These are phyloP conservation scores for Penicillium maclennaniae DNA, from an alignment of 495 filamentous ascomycete species.

Conservation along the genomic window DNA sequence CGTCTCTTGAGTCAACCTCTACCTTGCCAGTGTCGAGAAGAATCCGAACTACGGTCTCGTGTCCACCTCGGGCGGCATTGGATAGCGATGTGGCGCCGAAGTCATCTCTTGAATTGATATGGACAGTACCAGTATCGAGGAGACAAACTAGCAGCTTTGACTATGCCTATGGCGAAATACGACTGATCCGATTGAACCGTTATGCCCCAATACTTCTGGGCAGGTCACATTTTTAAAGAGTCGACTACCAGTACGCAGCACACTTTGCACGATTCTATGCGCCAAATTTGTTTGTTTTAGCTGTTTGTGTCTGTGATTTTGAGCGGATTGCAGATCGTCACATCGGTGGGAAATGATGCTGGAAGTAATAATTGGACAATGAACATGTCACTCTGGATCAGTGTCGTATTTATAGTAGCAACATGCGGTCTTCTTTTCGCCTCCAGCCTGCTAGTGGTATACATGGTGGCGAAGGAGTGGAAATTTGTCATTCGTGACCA, in stretches of 20 bases:
- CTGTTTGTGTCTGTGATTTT: neutral
- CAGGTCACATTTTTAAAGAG: neutral
- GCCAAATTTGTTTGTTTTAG: neutral
- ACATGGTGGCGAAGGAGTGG: neutral
- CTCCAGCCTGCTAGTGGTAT: neutral
- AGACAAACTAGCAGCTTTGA: too few species aligned
- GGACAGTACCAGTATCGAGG: too few species aligned
- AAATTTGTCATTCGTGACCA: neutral
- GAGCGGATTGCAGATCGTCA: neutral
- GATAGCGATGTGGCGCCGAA: too few species aligned
- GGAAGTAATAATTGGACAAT: neutral
- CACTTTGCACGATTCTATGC: neutral
- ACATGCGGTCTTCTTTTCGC: neutral
- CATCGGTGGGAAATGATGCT: neutral
- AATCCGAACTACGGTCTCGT: too few species aligned
- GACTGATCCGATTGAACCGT: neutral
- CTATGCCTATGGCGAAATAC: neutral
- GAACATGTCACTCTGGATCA: neutral
- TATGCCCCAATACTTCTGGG: neutral
- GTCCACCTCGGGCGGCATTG: too few species aligned
- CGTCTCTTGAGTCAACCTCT: too few species aligned
- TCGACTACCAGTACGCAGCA: neutral
- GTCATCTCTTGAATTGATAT: too few species aligned
- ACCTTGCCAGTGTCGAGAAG: too few species aligned
- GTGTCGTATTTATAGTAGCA: neutral